Conservation (phyloP, 352 stramenopile genomes). For the Globisporangium carolinianum region DNA sequence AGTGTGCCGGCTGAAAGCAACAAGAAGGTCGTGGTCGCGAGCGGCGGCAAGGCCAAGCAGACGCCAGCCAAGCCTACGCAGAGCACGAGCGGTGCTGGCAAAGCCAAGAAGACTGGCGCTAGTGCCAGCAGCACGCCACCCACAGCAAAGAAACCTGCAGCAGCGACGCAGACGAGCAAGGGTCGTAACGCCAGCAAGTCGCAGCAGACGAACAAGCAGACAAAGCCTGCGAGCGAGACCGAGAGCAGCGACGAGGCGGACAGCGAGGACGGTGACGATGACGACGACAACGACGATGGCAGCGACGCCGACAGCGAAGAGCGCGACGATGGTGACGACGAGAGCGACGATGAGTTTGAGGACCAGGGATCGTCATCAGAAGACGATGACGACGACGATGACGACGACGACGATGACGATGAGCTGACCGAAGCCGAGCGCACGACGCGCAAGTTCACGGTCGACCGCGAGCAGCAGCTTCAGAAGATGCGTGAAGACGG, state of each 20-base stretch:
- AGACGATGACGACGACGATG: constrained; percentile 49
- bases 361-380: constrained; percentile 83
- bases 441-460: constrained; percentile 63
- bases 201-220: constrained; percentile 9
- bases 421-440: constrained; percentile 76
- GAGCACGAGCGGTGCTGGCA: neutral
- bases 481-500: constrained; percentile 83
- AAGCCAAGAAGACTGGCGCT: constrained; percentile 3
- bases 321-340: constrained; percentile 45
- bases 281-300: constrained; percentile 27
- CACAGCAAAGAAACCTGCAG: constrained; percentile 6
- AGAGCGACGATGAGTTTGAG: constrained; percentile 67
- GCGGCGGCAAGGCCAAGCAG: constrained; percentile 1
- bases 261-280: constrained; percentile 11
- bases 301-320: constrained; percentile 34
- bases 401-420: constrained; percentile 59
- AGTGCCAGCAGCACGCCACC: neutral
- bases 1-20: constrained; percentile 14
- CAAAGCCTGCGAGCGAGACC: constrained; percentile 14
- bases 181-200: constrained; percentile 7
- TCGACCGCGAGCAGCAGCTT: constrained; percentile 70
- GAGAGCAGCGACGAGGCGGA: constrained; percentile 16
- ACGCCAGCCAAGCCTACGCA: neutral
- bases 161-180: constrained; percentile 6
- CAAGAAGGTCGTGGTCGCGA: constrained; percentile 13